A percentile compares a stretch with the other conserved stretches of the same genome.
Evolutionary conservation across 371 early-diverging fungal genomes (phyloP).

Genomic region (Apophysomyces sp.): DNA sequence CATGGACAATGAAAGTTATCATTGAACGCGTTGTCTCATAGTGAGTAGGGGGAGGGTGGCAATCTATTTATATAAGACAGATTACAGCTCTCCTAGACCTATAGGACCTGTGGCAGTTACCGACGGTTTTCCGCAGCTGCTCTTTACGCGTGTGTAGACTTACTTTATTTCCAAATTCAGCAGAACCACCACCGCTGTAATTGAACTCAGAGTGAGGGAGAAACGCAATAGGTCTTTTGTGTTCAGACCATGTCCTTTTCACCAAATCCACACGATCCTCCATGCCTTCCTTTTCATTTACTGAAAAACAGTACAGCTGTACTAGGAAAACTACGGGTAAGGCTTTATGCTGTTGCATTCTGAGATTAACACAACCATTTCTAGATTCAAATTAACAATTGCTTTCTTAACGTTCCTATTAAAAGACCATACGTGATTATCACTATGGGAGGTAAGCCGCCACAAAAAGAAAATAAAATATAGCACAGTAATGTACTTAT

Average conservation of each 20-base stretch:
- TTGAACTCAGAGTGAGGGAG: too few relatives aligned
- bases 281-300: neutral
- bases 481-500: neutral
- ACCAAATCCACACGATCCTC: neutral
- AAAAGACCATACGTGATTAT: slow-evolving; percentile 42
- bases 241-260: neutral
- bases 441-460: slow-evolving; percentile 41
- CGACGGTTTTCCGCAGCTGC: too few relatives aligned
- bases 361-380: neutral
- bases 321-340: slow-evolving; percentile 13
- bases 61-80: too few relatives aligned
- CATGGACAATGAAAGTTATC: too few relatives aligned
- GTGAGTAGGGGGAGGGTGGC: too few relatives aligned
- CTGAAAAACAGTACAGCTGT: neutral
- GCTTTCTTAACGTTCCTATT: slow-evolving; percentile 38
- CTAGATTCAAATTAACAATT: slow-evolving; percentile 36
- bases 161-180: too few relatives aligned
- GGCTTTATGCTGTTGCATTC: neutral
- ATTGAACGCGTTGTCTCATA: too few relatives aligned
- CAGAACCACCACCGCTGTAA: too few relatives aligned
- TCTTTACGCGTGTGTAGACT: too few relatives aligned
- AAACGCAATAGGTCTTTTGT: too few relatives aligned
- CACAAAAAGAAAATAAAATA: neutral
- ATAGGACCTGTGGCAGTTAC: too few relatives aligned
- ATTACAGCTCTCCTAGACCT: too few relatives aligned